A percentile compares a stretch with the other conserved stretches of the same genome.
phyloP scores from a whole-genome alignment of 805 yeast species.

The Starmerella khaoyaiensis region DNA sequence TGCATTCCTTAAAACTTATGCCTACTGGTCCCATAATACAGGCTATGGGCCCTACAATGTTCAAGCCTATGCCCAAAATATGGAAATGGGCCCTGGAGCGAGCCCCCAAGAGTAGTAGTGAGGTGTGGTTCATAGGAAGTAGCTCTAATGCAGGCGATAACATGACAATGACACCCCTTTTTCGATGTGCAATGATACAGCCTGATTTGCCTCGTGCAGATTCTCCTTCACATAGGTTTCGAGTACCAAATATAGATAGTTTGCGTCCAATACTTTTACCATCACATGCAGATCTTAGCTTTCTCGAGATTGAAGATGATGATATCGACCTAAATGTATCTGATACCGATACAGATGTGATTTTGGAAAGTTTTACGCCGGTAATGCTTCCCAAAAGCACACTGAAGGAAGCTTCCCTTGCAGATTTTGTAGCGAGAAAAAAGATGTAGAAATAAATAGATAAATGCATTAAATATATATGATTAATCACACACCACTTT shows the following conservation, averaged over 20 bases:
- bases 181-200: conserved; percentile 13
- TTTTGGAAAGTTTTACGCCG: neutral
- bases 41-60: conserved; percentile 11
- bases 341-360: neutral
- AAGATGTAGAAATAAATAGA: no score
- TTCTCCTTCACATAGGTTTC: conserved; percentile 5
- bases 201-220: conserved; percentile 4
- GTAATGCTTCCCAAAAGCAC: neutral
- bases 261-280: conserved; percentile 1
- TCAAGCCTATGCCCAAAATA: conserved; percentile 23
- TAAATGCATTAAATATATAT: neutral
- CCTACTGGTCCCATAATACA: conserved; percentile 12
- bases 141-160: conserved; percentile 18
- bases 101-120: conserved; percentile 14
- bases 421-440: no score
- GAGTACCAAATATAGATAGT: conserved; percentile 3
- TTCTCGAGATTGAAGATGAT: neutral
- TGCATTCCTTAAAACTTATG: conserved; percentile 10
- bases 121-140: conserved; percentile 23
- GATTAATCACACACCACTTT: neutral
- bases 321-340: neutral
- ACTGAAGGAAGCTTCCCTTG: no score
- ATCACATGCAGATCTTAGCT: neutral
- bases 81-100: conserved; percentile 19
- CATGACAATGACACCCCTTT: conserved; percentile 1